Evolutionary conservation across 2,329 filamentous ascomycete species (phyloP), one percentile per base, ranked within the genome.

Genomic region (Keithomyces neogunnii): DNA sequence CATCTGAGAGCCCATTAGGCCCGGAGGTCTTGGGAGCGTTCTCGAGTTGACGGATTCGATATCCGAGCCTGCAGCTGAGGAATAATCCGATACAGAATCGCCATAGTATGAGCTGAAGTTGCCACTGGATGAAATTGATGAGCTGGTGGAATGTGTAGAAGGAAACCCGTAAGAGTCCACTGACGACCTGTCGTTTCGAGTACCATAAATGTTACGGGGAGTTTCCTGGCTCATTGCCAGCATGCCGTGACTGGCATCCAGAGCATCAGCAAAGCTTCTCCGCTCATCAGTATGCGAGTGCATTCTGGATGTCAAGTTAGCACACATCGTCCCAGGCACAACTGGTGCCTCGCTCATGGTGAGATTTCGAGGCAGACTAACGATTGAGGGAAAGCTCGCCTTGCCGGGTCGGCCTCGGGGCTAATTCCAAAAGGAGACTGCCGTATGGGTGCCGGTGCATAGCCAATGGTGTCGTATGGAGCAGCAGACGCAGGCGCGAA

Each of bases 201-300:
- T 78, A 55, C 86, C 89, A 64, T 96, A 96, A 61, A 96, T 89
- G 65, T 92, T 93, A 55, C 91, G 78, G 10, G 91, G 89, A 1
- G 90, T 96, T 61, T 96, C 90, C 71, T 96, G 90, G 78, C 89
- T 95, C 80, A 97, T 88, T 38, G 90, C 89, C 30, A 96, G 80
- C 88, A 97, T 96, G 60, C 90, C 89, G 55, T 93, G 87, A 66
- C 90, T 91, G 29, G 91, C 91, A 67, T 96, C 92, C 51, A 97
- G 82, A 31, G 89, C 89, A 65, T 96, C 92, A 58, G 86, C 88
- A 67, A 91, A 95, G 60, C 84, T 86, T 60, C 85, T 68, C 75
- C 84, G 65, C 71, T 81, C 73, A 71, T 80, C 67, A 70, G 67
- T 65, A 26, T 66, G 74, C 48, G 80, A 58, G 72, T 74, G 67